These are phyloP conservation scores for Xenosphaeropsis pyriputrescens DNA, from an alignment of 2,329 filamentous ascomycete species.

Conservation along the genomic window DNA sequence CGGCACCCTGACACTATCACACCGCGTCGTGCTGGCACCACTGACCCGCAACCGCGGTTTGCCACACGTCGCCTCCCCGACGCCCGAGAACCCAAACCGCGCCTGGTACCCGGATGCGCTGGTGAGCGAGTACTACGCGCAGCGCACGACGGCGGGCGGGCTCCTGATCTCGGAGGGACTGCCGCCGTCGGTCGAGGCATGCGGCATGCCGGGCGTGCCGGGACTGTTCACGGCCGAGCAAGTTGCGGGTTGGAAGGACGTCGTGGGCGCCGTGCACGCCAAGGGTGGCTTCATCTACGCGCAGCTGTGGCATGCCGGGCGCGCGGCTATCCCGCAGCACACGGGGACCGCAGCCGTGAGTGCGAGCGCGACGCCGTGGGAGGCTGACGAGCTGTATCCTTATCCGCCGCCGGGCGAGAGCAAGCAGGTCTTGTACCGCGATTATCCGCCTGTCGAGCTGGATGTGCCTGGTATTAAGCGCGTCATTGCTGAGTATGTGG, in stretches of 20 bases:
- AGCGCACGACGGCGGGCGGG: constrained; percentile 34
- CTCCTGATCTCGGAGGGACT: constrained; percentile 37
- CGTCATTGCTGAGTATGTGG: constrained; percentile 9
- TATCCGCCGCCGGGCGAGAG: constrained; percentile 22
- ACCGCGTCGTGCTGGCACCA: constrained; percentile 36
- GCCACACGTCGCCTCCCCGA: constrained; percentile 14
- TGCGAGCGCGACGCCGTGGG: constrained; percentile 27
- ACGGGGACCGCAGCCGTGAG: constrained; percentile 22
- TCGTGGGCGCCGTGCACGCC: constrained; percentile 40
- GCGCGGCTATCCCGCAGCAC: constrained; percentile 17
- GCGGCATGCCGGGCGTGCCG: constrained; percentile 23
- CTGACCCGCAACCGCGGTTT: constrained; percentile 35
- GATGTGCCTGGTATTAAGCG: constrained; percentile 25
- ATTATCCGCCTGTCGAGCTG: constrained; percentile 9
- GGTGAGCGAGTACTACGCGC: constrained; percentile 31
- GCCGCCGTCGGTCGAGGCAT: constrained; percentile 22
- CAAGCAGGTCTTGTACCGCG: constrained; percentile 34
- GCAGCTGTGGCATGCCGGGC: constrained; percentile 44
- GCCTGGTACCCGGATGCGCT: constrained; percentile 24
- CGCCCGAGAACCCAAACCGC: constrained; percentile 26
- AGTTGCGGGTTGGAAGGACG: constrained; percentile 35
- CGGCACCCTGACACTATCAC: constrained; percentile 26
- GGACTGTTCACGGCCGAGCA: constrained; percentile 36
- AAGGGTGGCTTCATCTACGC: constrained; percentile 39
- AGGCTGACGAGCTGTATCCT: constrained; percentile 24